Evolutionary conservation across 225 moss, liverwort and hornwort species (phyloP).

Genomic region (Pseudisothecium myosuroides): DNA sequence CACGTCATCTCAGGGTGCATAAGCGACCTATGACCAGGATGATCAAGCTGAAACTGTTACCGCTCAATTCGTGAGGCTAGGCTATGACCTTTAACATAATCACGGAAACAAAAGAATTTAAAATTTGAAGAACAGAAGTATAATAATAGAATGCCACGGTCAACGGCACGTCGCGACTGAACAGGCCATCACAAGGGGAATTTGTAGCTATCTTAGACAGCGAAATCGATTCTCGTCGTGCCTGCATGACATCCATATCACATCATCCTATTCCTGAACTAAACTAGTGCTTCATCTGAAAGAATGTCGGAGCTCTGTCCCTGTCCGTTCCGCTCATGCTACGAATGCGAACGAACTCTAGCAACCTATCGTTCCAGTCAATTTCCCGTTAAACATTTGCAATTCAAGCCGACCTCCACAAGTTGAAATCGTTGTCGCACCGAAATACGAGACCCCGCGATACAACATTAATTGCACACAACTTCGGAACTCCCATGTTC

Average conservation of each 20-base stretch:
- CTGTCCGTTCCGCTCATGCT: background rate
- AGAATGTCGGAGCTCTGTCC: background rate
- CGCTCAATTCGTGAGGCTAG: background rate
- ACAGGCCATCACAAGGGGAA: background rate
- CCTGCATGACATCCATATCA: background rate
- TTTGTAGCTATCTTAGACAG: background rate
- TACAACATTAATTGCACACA: background rate
- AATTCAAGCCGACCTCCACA: background rate
- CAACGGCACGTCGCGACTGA: background rate
- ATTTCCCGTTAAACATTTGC: background rate
- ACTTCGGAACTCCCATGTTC: background rate
- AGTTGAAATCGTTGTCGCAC: too few species aligned
- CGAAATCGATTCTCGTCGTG: background rate
- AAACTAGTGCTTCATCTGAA: background rate
- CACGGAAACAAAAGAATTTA: background rate
- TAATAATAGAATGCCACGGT: too few species aligned
- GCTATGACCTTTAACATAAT: background rate
- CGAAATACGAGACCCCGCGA: background rate
- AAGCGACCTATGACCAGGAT: background rate
- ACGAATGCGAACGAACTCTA: background rate
- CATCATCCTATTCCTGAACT: background rate
- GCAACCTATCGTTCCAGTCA: too few species aligned
- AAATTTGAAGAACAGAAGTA: background rate
- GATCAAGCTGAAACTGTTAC: background rate
- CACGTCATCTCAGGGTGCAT: background rate